A percentile compares a stretch with the other conserved stretches of the same genome.
phyloP scores from a whole-genome alignment of 179 eudicot genomes.

The Kewa caespitosa region DNA sequence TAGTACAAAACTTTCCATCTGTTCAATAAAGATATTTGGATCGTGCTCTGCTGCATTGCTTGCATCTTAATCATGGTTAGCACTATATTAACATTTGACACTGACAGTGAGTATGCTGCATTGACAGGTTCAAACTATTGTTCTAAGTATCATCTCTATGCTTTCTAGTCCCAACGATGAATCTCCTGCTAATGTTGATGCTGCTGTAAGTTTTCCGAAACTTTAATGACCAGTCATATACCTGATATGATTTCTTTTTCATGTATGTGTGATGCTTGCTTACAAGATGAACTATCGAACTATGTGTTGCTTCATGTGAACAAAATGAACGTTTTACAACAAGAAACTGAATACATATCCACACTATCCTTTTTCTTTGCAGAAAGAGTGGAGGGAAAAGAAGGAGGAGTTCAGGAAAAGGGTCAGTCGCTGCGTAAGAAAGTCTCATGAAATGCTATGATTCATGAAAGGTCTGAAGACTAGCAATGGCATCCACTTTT shows the following conservation, averaged over 20 bases:
- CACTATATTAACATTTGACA: too few species aligned
- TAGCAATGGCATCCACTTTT: not conserved
- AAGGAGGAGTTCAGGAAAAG: constrained; percentile 65
- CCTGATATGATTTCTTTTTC: too few species aligned
- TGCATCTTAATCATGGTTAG: too few species aligned
- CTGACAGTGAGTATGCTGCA: constrained; percentile 9
- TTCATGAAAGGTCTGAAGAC: not conserved
- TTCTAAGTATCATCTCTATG: constrained; percentile 60
- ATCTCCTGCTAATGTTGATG: constrained; percentile 86
- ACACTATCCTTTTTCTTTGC: constrained; percentile 8
- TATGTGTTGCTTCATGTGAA: too few species aligned
- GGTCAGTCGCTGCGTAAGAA: constrained; percentile 60
- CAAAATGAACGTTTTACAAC: not conserved
- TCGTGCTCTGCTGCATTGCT: too few species aligned
- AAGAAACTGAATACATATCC: not conserved
- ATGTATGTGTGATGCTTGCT: too few species aligned
- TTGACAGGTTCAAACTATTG: constrained; percentile 56
- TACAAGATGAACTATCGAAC: not conserved
- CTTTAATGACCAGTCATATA: too few species aligned
- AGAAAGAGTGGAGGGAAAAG: constrained; percentile 64
- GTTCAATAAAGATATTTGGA: too few species aligned
- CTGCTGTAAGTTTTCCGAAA: constrained; percentile 85
- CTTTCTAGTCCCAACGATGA: constrained; percentile 69
- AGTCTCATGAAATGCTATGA: constrained; percentile 44
- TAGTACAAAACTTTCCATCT: too few species aligned